Conservation (phyloP, 2,329 filamentous ascomycete genomes). For the Fusarium cicatricum region DNA sequence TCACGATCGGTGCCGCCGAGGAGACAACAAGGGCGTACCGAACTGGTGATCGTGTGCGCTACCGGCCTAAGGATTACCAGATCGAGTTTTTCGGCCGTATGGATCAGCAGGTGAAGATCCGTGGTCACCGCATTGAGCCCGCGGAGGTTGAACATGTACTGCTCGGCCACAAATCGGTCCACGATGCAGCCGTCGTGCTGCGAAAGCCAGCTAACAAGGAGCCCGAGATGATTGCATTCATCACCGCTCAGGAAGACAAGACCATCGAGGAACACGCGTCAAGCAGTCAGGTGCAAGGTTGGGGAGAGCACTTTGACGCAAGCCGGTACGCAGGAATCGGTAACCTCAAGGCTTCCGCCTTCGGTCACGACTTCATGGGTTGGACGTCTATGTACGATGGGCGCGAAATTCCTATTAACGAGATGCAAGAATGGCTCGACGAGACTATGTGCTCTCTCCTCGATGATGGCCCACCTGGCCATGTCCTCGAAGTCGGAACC, state of each 20-base stretch:
- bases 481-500: conserved; percentile 44
- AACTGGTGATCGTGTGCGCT: conserved; percentile 35
- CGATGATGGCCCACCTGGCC: no score
- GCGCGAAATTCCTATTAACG: conserved; percentile 37
- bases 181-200: no score
- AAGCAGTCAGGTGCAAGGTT: conserved; percentile 24
- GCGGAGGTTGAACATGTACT: conserved; percentile 10
- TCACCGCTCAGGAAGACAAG: background rate
- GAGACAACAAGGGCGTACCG: conserved; percentile 20
- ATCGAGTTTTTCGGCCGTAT: conserved; percentile 39
- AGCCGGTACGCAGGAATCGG: conserved; percentile 26
- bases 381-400: conserved; percentile 47
- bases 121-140: conserved; percentile 40
- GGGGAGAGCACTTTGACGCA: conserved; percentile 30
- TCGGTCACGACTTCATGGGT: conserved; percentile 42
- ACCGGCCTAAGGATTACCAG: conserved; percentile 16
- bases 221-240: conserved; percentile 24
- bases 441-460: conserved; percentile 44
- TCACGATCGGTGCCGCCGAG: background rate
- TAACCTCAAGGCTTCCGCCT: background rate
- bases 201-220: no score
- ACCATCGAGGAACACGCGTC: background rate
- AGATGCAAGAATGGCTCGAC: conserved; percentile 47
- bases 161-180: no score
- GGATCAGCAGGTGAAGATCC: conserved; percentile 39